phyloP scores from a whole-genome alignment of 31 red algal genomes.

The Asparagopsis taxiformis region DNA sequence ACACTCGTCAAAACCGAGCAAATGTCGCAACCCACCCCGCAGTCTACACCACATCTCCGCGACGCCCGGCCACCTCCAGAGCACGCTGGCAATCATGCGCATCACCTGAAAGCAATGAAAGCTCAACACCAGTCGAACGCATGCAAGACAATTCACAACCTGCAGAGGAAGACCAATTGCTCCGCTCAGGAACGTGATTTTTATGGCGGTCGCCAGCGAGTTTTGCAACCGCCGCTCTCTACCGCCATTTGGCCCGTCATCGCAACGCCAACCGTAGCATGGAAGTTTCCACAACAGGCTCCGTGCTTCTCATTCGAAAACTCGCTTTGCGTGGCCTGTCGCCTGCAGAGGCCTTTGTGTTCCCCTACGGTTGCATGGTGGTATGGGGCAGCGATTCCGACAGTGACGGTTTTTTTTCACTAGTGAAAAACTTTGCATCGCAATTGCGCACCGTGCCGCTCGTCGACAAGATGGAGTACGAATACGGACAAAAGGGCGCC shows the following conservation, averaged over 20 bases:
- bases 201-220: constrained; percentile 47
- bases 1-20: too few species aligned
- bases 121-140: too few species aligned
- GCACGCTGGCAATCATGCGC: too few species aligned
- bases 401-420: constrained; percentile 25
- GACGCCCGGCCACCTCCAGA: too few species aligned
- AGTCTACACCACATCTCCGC: too few species aligned
- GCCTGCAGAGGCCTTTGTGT: constrained; percentile 39
- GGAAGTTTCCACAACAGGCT: constrained; percentile 4
- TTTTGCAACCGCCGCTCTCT: constrained; percentile 23
- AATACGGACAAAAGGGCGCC: background rate
- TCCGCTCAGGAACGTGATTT: constrained; percentile 27
- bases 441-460: constrained; percentile 14
- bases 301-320: constrained; percentile 14
- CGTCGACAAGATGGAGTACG: constrained; percentile 33
- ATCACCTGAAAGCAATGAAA: too few species aligned
- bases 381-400: constrained; percentile 35
- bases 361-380: constrained; percentile 58
- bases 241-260: constrained; percentile 10
- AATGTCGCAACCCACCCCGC: too few species aligned
- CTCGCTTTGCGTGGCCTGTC: background rate
- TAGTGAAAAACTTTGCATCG: constrained; percentile 21
- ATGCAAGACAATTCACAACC: too few species aligned
- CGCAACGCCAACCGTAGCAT: constrained; percentile 13
- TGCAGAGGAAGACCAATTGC: too few species aligned